Conservation (phyloP, 768 basidiomycete genomes). For the Cubamyces sp. region DNA sequence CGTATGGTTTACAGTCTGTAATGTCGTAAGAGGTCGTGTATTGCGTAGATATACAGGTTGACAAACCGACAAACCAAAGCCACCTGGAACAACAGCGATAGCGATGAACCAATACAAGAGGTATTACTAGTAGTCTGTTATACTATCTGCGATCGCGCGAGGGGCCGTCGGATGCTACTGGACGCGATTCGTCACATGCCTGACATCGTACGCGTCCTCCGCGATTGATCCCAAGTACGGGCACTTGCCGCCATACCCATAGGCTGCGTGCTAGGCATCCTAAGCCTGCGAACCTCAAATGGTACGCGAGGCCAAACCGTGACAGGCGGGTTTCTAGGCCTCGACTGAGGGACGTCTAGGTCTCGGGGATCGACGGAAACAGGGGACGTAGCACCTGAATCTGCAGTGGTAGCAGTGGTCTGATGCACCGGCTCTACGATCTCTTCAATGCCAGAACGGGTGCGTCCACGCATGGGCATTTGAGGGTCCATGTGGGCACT, state of each 20-base stretch:
- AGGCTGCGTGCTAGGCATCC: constrained; percentile 4
- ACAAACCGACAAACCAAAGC: background rate
- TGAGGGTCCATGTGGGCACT: too few relatives aligned
- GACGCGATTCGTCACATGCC: background rate
- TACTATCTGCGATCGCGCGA: too few relatives aligned
- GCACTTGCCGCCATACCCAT: background rate
- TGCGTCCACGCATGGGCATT: too few relatives aligned
- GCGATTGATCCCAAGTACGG: background rate
- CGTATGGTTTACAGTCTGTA: too few relatives aligned
- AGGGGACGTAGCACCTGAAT: too few relatives aligned
- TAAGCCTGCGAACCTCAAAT: background rate
- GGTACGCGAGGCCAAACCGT: background rate
- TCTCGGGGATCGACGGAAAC: background rate
- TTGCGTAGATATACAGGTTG: background rate
- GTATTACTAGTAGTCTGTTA: background rate
- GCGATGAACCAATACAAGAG: too few relatives aligned
- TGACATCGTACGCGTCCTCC: constrained; percentile 4
- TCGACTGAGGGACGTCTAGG: background rate
- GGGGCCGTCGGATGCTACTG: too few relatives aligned
- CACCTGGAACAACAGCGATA: background rate
- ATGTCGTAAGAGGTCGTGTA: too few relatives aligned
- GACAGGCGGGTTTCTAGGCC: background rate
- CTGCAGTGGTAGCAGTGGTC: too few relatives aligned
- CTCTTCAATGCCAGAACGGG: background rate
- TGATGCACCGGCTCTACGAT: background rate